Evolutionary conservation across 306 rosid species (phyloP).

Genomic region (Pachyrhizus erosus): DNA sequence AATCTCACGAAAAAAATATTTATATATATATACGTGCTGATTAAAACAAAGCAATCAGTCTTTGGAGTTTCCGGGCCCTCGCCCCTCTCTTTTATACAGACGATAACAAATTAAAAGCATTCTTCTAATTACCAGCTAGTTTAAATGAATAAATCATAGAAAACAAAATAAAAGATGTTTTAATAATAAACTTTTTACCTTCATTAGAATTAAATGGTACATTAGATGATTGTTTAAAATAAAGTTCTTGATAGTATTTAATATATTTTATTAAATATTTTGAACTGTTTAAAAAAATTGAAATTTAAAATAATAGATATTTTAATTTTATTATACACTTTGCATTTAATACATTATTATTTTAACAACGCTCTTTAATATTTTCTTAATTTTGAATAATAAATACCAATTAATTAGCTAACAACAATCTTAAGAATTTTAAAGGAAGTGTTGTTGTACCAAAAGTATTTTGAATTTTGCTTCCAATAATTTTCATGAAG

Average conservation of each 20-base stretch:
- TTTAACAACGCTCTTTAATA: background rate
- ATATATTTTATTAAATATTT: background rate
- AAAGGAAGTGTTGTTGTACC: background rate
- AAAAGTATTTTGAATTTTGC: background rate
- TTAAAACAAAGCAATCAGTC: too few relatives aligned
- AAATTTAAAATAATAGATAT: background rate
- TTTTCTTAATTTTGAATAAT: background rate
- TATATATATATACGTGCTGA: too few relatives aligned
- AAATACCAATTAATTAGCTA: background rate
- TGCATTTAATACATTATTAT: background rate
- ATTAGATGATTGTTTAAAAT: background rate
- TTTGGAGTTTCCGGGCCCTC: too few relatives aligned
- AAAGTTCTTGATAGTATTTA: background rate
- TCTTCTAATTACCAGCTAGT: too few relatives aligned
- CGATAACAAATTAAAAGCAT: too few relatives aligned
- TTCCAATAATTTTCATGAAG: background rate
- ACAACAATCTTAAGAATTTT: background rate
- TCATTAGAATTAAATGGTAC: background rate
- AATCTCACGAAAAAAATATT: too few relatives aligned
- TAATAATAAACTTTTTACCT: too few relatives aligned
- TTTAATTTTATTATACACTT: background rate
- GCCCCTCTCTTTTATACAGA: too few relatives aligned
- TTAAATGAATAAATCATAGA: background rate
- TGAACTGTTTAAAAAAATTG: background rate
- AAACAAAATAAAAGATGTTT: too few relatives aligned